phyloP scores from a whole-genome alignment of 306 rosid genomes.

The Gillenia trifoliata region DNA sequence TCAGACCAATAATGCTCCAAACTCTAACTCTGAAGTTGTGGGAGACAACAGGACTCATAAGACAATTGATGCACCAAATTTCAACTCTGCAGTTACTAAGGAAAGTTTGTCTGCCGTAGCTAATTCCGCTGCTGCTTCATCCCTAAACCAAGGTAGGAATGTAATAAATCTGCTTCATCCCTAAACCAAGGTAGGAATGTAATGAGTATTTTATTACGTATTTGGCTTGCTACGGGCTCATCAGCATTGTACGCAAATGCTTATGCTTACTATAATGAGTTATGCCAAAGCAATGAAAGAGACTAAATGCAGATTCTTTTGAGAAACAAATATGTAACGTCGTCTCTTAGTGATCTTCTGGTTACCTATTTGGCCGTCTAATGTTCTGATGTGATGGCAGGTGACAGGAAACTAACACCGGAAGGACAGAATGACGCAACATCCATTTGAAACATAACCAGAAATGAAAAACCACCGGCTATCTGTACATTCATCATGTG shows the following conservation, averaged over 20 bases:
- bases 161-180: constrained; percentile 21
- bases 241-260: not conserved
- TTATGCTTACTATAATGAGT: not conserved
- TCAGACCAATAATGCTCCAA: constrained; percentile 25
- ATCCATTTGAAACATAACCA: constrained; percentile 26
- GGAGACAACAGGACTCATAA: constrained; percentile 22
- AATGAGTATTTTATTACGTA: not conserved
- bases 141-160: constrained; percentile 58
- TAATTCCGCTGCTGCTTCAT: constrained; percentile 27
- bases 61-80: constrained; percentile 26
- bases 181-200: constrained; percentile 49
- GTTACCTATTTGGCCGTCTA: constrained; percentile 20
- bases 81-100: constrained; percentile 19
- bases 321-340: not conserved
- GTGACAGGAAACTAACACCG: constrained; percentile 36
- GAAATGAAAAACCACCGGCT: constrained; percentile 30
- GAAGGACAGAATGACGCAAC: constrained; percentile 36
- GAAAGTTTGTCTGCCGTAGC: constrained; percentile 29
- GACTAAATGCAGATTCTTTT: too few relatives aligned
- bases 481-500: constrained; percentile 54
- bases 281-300: not conserved
- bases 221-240: not conserved
- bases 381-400: constrained; percentile 30
- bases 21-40: constrained; percentile 22
- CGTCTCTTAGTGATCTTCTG: not conserved